Base-by-base conservation (phyloP, 129 eudicot species). In the Oenanthe sinensis region DNA sequence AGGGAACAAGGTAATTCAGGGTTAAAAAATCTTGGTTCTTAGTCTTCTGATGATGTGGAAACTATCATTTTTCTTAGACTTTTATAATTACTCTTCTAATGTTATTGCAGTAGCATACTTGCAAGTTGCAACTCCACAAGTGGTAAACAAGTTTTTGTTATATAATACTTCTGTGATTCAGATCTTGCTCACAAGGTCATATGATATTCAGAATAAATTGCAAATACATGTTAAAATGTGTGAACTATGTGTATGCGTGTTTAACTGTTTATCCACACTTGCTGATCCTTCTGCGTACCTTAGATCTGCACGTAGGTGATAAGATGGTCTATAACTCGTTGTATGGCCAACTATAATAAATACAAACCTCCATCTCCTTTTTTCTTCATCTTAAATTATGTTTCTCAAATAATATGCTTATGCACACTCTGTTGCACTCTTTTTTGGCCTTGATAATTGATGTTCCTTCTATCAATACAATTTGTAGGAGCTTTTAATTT, bases 1-100 rank as follows among this genome's bases (percentile, higher is more conserved):
- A 85, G 72, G 93, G 93, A 79, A 55, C 37, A 68, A 88, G 92
- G 92, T 88, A 81, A 82, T 42, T 47, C 70, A 16, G 36, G 63
- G 30, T 78, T 22, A 67, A 13, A 45, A 45, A 10, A 39, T 39
- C 4, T 62, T 22, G 5, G 15, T 20, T 20, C 13, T 69, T 37
- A 4, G 13, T 69, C 46, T 37, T 70, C 13, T 16, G 44, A 17
- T 70, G 47, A 39, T 37, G 28, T 39, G n/a, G 39, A 17, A 70
- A 36, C 47, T 70, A 16, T 70, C 28, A 70, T 70, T 70, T 7
- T 70, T 70, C n/a, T 37, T 39, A 40, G 9, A 71, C 26, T 71
- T 71, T 11, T 19, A 6, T 36, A 2, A 17, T 50, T 15, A 15
- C 42, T 68, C 22, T 36, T 16, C 24, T 26, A 68, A 9, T 13